Conservation (phyloP, 2,329 filamentous ascomycete species). For the Ascochyta koolunga region DNA sequence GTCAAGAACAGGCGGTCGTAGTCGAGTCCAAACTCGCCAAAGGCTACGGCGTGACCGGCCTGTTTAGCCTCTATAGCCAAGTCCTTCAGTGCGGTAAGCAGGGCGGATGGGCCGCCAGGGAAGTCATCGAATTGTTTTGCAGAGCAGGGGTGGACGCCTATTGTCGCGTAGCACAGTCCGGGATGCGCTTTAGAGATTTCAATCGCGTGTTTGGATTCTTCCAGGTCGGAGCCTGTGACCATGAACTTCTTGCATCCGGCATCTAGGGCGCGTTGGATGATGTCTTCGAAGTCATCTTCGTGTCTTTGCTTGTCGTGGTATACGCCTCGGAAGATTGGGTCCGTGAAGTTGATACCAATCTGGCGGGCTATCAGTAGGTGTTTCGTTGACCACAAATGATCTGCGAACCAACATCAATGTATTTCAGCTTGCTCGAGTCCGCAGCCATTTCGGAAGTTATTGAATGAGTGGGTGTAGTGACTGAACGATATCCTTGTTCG, state of each 20-base stretch:
- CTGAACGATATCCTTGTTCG: not conserved
- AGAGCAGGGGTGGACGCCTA: conserved; percentile 92
- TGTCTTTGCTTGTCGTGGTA: conserved; percentile 83
- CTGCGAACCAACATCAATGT: conserved; percentile 53
- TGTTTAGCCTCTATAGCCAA: conserved; percentile 67
- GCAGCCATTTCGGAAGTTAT: conserved; percentile 10
- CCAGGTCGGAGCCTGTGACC: conserved; percentile 87
- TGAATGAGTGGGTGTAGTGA: not conserved
- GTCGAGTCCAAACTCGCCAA: conserved; percentile 95
- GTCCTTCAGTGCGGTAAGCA: conserved; percentile 64
- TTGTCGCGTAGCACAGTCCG: conserved; percentile 83
- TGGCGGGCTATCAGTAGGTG: conserved; percentile 40
- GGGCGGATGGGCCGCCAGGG: conserved; percentile 61
- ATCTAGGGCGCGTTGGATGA: conserved; percentile 77
- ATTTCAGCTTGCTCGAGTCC: conserved; percentile 34
- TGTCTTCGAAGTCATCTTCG: conserved; percentile 73
- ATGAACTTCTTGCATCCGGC: conserved; percentile 89
- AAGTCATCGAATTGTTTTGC: conserved; percentile 76
- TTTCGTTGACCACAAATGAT: conserved; percentile 8
- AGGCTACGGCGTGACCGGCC: conserved; percentile 71
- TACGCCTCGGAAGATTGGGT: conserved; percentile 83
- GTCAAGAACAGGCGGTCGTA: conserved; percentile 91
- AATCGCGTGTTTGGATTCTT: conserved; percentile 76
- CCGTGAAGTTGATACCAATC: conserved; percentile 94
- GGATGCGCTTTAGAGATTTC: conserved; percentile 75